Percentiles rank a stretch among this genome's conserved stretches.
phyloP scores from a whole-genome alignment of 805 yeast species.

The Barnettozyma siamensis region DNA sequence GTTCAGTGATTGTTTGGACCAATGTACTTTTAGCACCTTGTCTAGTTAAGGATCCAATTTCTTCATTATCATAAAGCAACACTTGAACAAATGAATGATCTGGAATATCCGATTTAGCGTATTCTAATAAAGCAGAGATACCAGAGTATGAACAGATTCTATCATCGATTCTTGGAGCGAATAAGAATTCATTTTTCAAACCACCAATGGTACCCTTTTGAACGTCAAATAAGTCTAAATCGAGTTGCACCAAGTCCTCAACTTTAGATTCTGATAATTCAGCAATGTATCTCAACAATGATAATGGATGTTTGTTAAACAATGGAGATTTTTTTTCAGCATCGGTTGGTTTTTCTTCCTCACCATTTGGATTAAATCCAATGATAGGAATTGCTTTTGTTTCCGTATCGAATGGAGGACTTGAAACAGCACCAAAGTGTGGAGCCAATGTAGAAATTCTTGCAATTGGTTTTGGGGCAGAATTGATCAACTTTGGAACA shows the following conservation, averaged over 20 bases:
- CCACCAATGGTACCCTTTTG: constrained; percentile 81
- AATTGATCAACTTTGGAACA: constrained; percentile 42
- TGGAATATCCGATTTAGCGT: constrained; percentile 31
- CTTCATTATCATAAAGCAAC: constrained; percentile 74
- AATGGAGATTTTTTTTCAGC: constrained; percentile 61
- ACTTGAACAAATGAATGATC: constrained; percentile 47
- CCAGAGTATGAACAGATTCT: constrained; percentile 78
- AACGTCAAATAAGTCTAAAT: constrained; percentile 74
- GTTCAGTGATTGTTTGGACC: constrained; percentile 55
- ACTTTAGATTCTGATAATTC: constrained; percentile 53
- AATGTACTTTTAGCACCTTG: constrained; percentile 81
- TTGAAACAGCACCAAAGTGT: constrained; percentile 70
- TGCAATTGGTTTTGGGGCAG: constrained; percentile 67
- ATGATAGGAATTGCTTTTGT: constrained; percentile 74
- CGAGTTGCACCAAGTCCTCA: constrained; percentile 59
- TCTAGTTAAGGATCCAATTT: constrained; percentile 73
- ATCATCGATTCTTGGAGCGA: constrained; percentile 82
- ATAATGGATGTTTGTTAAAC: constrained; percentile 61
- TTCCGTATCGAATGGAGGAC: constrained; percentile 71
- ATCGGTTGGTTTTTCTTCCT: constrained; percentile 44
- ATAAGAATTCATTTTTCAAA: constrained; percentile 65
- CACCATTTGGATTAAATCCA: constrained; percentile 41
- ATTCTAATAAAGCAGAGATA: constrained; percentile 48
- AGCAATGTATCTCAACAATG: constrained; percentile 64
- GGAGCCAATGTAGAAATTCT: constrained; percentile 83